Conservation (phyloP, 805 yeast species). For the Lachancea quebecensis region DNA sequence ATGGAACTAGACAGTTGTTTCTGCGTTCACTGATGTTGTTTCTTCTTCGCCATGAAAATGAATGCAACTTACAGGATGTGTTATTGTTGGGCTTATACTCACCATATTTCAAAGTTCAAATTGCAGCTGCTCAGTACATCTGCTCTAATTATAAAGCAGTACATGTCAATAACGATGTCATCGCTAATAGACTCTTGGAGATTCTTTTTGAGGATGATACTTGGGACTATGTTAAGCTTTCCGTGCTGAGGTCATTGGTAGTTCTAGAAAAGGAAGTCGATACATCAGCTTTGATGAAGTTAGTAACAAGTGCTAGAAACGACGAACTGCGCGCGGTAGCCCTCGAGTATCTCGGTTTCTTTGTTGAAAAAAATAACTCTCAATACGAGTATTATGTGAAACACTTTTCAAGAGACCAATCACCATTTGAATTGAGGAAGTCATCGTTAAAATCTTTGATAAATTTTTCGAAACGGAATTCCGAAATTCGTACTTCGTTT, state of each 20-base stretch:
- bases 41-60: conserved; percentile 22
- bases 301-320: conserved; percentile 25
- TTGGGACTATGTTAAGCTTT: conserved; percentile 43
- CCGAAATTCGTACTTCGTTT: conserved; percentile 14
- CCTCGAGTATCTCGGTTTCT: conserved; percentile 46
- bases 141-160: neutral
- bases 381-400: conserved; percentile 11
- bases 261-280: conserved; percentile 15
- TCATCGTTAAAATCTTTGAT: conserved; percentile 21
- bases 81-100: conserved; percentile 35
- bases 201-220: conserved; percentile 22
- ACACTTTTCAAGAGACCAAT: conserved; percentile 15
- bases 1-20: conserved; percentile 48
- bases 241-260: conserved; percentile 34
- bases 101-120: conserved; percentile 39
- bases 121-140: conserved; percentile 35
- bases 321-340: conserved; percentile 43
- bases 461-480: conserved; percentile 8
- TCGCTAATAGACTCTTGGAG: neutral
- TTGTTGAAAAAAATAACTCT: conserved; percentile 23
- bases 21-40: conserved; percentile 30
- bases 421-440: conserved; percentile 20
- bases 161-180: no score
- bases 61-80: conserved; percentile 23
- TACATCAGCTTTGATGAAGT: conserved; percentile 16